These are phyloP conservation scores for Amanita polypyramis DNA, from an alignment of 768 basidiomycete genomes.

Conservation along the genomic window DNA sequence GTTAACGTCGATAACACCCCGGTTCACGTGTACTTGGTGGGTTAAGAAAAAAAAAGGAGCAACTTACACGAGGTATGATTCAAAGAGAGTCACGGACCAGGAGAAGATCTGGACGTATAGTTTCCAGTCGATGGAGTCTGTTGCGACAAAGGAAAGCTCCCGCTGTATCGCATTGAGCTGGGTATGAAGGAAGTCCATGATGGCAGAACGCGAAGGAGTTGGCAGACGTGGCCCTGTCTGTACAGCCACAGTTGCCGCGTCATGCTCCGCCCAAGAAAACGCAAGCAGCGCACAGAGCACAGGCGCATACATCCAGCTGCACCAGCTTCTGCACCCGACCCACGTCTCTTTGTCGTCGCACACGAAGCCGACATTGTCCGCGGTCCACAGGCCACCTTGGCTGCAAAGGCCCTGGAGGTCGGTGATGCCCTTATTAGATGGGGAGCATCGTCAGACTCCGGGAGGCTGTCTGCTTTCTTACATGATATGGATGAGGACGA, in stretches of 20 bases:
- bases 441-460: constrained; percentile 11
- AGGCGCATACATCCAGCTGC: too few species aligned
- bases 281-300: constrained; percentile 4
- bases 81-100: constrained; percentile 73
- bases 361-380: constrained; percentile 68
- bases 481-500: constrained; percentile 19
- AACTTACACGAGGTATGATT: constrained; percentile 81
- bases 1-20: too few species aligned
- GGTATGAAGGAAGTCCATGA: constrained; percentile 55
- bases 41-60: constrained; percentile 3
- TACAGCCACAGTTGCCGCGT: constrained; percentile 1
- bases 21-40: not conserved
- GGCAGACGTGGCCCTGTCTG: constrained; percentile 1
- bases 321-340: too few species aligned
- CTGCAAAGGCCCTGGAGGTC: constrained; percentile 27
- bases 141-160: constrained; percentile 60
- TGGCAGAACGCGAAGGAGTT: constrained; percentile 11
- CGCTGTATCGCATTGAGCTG: constrained; percentile 48
- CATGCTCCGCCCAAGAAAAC: constrained; percentile 1
- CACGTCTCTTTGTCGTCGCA: constrained; percentile 46
- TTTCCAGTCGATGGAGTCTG: constrained; percentile 73
- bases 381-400: constrained; percentile 32
- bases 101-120: constrained; percentile 69
- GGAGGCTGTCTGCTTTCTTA: not conserved
- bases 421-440: constrained; percentile 26